Conservation (phyloP, 495 filamentous ascomycete genomes). For the Talaromyces proteolyticus region DNA sequence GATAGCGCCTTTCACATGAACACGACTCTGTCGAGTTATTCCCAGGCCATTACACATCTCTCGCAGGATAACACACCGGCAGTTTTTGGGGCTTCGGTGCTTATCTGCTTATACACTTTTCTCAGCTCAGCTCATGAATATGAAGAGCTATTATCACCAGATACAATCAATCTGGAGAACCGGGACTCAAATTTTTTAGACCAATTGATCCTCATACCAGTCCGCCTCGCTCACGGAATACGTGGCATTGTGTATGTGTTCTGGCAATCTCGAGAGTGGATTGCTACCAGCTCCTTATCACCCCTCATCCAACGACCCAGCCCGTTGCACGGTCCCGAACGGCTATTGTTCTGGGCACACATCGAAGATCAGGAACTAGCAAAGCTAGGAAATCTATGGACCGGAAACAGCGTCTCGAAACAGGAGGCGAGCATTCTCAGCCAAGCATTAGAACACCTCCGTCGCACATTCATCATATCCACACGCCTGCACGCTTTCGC, state of each 20-base stretch:
- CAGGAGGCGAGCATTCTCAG: background rate
- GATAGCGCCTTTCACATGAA: background rate
- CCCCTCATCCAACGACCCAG: background rate
- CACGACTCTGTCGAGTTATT: background rate
- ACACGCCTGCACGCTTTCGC: background rate
- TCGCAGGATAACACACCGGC: background rate
- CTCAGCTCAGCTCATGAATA: background rate
- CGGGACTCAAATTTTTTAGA: background rate
- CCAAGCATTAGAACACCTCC: background rate
- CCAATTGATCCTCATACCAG: background rate
- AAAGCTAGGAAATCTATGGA: background rate
- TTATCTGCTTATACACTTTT: background rate
- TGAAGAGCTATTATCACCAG: background rate
- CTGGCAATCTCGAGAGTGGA: background rate
- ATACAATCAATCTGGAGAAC: background rate
- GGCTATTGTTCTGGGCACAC: background rate
- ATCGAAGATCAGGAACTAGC: background rate
- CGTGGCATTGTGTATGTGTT: background rate
- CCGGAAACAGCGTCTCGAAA: background rate
- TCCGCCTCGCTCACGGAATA: background rate
- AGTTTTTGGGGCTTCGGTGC: background rate
- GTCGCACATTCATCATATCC: background rate
- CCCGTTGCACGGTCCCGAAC: background rate
- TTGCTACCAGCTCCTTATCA: background rate
- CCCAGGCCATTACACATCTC: background rate